phyloP scores from a whole-genome alignment of 139 green algal genomes.

The Ettlia oleoabundans region DNA sequence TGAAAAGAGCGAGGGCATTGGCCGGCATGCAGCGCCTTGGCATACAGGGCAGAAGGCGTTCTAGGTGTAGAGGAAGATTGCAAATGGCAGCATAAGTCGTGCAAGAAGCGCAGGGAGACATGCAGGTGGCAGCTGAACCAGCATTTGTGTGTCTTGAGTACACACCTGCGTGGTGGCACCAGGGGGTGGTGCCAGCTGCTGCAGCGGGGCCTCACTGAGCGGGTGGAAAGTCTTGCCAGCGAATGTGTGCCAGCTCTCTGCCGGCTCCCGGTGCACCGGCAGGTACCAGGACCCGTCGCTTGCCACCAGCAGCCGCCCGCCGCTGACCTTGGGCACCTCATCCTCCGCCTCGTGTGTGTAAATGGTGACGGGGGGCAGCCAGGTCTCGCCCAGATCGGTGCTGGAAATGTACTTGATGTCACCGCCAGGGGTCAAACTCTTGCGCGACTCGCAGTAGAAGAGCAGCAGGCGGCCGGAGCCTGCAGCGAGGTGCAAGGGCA shows the following conservation, averaged over 20 bases:
- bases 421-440: conserved; percentile 40
- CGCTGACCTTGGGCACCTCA: conserved; percentile 44
- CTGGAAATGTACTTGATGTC: conserved; percentile 42
- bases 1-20: background rate
- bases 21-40: too few species aligned
- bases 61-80: too few species aligned
- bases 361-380: conserved; percentile 32
- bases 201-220: conserved; percentile 1
- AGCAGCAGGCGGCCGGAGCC: conserved; percentile 36
- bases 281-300: conserved; percentile 41
- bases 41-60: too few species aligned
- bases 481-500: background rate
- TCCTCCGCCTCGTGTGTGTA: conserved; percentile 36
- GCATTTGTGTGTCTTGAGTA: background rate
- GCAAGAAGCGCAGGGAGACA: background rate
- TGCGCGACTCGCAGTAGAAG: conserved; percentile 52
- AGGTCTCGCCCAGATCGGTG: conserved; percentile 24
- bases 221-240: conserved; percentile 10
- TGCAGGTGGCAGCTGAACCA: background rate
- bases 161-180: background rate
- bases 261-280: conserved; percentile 36
- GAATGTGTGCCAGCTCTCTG: conserved; percentile 28
- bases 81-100: too few species aligned
- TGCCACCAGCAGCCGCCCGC: conserved; percentile 20
- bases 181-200: background rate